Evolutionary conservation across 768 basidiomycete genomes (phyloP).

Genomic region (Leccinum fibrillosum): DNA sequence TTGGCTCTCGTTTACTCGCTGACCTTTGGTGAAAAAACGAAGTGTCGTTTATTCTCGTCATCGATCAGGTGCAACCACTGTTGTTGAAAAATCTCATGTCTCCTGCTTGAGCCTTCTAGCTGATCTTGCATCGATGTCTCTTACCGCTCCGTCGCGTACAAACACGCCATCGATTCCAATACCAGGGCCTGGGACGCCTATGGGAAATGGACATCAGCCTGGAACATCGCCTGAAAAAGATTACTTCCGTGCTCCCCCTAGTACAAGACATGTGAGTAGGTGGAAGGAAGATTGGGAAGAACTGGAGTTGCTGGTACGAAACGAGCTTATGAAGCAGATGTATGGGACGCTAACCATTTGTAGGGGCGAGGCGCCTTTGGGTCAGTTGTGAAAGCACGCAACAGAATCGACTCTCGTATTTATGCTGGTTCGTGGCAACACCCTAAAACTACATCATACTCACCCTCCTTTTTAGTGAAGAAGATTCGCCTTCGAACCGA

Average conservation of each 20-base stretch:
- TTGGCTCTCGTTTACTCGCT: too few species aligned
- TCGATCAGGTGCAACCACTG: too few species aligned
- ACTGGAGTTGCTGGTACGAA: too few species aligned
- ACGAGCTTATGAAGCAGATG: too few species aligned
- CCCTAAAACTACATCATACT: not conserved
- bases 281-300: too few species aligned
- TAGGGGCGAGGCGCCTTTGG: constrained; percentile 90
- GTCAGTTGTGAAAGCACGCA: constrained; percentile 91
- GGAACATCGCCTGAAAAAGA: constrained; percentile 60
- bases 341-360: not conserved
- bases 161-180: constrained; percentile 20
- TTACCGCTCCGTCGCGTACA: constrained; percentile 21
- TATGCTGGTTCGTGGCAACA: constrained; percentile 59
- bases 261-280: too few species aligned
- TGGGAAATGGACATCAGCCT: constrained; percentile 34
- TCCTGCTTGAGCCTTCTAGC: constrained; percentile 58
- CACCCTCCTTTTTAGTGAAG: constrained; percentile 54
- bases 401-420: constrained; percentile 81
- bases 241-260: too few species aligned
- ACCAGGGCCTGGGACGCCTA: constrained; percentile 43
- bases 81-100: constrained; percentile 44
- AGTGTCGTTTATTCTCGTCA: too few species aligned
- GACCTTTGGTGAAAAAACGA: too few species aligned
- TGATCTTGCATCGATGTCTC: constrained; percentile 47
- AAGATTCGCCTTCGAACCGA: constrained; percentile 78